Evolutionary conservation across 2,329 filamentous ascomycete species (phyloP).

Genomic region (Dactylellina leptospora): DNA sequence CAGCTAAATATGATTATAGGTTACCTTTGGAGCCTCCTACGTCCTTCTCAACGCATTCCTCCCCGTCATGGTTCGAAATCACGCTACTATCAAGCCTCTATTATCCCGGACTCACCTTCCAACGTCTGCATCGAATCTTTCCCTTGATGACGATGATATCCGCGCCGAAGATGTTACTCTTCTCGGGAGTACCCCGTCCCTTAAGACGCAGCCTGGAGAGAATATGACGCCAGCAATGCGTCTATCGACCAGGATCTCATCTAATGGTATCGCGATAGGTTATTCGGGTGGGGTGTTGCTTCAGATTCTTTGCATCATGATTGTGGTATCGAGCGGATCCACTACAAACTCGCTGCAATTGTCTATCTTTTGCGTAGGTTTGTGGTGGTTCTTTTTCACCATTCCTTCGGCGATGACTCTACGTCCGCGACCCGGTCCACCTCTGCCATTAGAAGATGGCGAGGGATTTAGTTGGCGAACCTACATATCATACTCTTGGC

Average conservation of each 20-base stretch:
- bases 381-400: constrained; percentile 93
- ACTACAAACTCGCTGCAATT: constrained; percentile 86
- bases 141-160: constrained; percentile 41
- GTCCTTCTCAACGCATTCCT: constrained; percentile 95
- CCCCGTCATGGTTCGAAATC: constrained; percentile 86
- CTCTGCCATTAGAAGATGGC: constrained; percentile 64
- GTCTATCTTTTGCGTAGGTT: constrained; percentile 83
- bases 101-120: constrained; percentile 44
- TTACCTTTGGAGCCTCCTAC: constrained; percentile 89
- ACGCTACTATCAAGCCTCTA: constrained; percentile 66
- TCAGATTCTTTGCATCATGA: constrained; percentile 74
- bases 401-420: constrained; percentile 89
- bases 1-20: constrained; percentile 25
- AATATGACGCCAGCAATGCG: constrained; percentile 65
- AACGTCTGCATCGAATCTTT: constrained; percentile 3
- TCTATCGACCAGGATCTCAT: constrained; percentile 88
- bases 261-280: constrained; percentile 90
- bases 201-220: constrained; percentile 29
- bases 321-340: constrained; percentile 79
- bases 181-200: constrained; percentile 17
- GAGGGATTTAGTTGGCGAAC: constrained; percentile 67
- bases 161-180: constrained; percentile 52
- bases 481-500: constrained; percentile 87
- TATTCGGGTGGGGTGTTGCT: constrained; percentile 87
- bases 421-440: constrained; percentile 85